Conservation (phyloP, 2,329 filamentous ascomycete genomes). For the Alternaria sp. region DNA sequence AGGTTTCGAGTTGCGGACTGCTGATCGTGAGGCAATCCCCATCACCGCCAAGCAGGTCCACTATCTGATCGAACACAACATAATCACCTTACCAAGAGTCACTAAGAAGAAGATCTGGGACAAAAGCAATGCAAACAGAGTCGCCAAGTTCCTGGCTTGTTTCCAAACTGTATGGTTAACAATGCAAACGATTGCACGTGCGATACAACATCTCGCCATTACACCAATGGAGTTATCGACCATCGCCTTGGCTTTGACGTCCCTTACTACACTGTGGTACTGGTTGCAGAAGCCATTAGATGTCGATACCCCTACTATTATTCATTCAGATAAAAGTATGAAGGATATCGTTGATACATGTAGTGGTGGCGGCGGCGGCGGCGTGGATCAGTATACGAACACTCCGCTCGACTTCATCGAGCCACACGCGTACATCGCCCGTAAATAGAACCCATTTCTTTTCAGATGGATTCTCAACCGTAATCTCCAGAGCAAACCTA, state of each 20-base stretch:
- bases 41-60: constrained; percentile 1
- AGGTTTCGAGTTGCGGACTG: constrained; percentile 9
- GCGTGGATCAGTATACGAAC: background rate
- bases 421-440: background rate
- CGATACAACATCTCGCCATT: constrained; percentile 7
- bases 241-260: constrained; percentile 19
- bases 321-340: background rate
- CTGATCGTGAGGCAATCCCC: background rate
- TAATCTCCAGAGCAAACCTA: background rate
- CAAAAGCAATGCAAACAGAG: constrained; percentile 21
- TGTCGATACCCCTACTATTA: constrained; percentile 7
- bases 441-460: background rate
- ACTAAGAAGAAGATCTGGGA: constrained; percentile 5
- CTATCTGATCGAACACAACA: background rate
- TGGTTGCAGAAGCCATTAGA: constrained; percentile 27
- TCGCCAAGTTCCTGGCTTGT: constrained; percentile 16
- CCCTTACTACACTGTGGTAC: constrained; percentile 8
- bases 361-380: background rate
- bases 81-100: background rate
- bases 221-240: constrained; percentile 23
- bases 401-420: background rate
- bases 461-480: background rate
- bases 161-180: constrained; percentile 22
- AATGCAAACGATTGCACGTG: constrained; percentile 13
- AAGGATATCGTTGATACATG: background rate